Conservation (phyloP, 805 yeast species). For the Starmerella sirachaensis region DNA sequence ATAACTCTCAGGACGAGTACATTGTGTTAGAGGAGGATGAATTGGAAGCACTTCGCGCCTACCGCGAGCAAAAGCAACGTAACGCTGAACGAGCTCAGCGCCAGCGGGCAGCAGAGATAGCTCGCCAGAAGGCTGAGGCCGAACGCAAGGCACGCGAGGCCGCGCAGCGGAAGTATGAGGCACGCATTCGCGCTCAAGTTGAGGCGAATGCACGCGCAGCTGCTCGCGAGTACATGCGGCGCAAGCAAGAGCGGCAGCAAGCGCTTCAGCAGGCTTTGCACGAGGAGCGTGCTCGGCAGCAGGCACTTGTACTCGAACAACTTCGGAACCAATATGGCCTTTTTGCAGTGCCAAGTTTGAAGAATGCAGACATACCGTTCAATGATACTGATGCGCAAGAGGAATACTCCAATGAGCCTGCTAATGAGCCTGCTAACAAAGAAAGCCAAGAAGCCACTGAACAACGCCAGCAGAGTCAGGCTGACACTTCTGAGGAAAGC, state of each 20-base stretch:
- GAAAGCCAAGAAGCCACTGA: background rate
- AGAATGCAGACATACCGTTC: too few relatives aligned
- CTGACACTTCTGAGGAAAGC: background rate
- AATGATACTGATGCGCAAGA: constrained; percentile 1
- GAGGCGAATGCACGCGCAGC: constrained; percentile 16
- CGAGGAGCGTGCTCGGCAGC: constrained; percentile 14
- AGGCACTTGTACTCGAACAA: constrained; percentile 15
- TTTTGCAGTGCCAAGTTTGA: constrained; percentile 2
- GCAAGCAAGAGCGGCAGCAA: constrained; percentile 12
- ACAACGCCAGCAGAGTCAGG: background rate
- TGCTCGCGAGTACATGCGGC: constrained; percentile 13
- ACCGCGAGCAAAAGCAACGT: constrained; percentile 7
- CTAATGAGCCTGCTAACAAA: background rate
- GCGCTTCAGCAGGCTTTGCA: constrained; percentile 11
- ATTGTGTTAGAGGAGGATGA: constrained; percentile 13
- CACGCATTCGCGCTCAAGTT: constrained; percentile 4
- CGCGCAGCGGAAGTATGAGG: constrained; percentile 8
- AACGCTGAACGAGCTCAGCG: constrained; percentile 3
- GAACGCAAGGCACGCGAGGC: constrained; percentile 5
- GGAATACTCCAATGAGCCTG: background rate
- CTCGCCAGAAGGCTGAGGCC: constrained; percentile 9
- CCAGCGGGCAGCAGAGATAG: constrained; percentile 8
- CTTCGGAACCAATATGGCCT: constrained; percentile 13
- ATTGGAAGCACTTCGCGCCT: constrained; percentile 10
- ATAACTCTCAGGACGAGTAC: constrained; percentile 5